Base-by-base conservation (phyloP, 441 rosid species). In the Corymbia calophylla region DNA sequence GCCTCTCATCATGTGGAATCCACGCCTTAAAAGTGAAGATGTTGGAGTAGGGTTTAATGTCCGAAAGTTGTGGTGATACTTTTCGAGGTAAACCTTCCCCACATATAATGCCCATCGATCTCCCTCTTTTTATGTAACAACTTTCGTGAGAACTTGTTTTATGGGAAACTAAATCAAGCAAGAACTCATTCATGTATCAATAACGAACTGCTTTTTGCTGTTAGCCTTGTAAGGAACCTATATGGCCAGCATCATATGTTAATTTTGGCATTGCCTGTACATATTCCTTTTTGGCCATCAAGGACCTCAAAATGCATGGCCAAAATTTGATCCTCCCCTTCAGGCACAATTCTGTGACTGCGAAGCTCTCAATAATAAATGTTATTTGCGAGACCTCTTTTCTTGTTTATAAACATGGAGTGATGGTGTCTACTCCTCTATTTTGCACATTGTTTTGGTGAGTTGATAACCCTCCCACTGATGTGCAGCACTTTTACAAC, bases 1-100 rank as follows among this genome's bases (percentile, higher is more conserved):
- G 93, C 99, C 99, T 90, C 96, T 97, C 90, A 93, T 98, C 91
- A 98, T 98, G 99, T 97, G 99, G 99, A 98, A 97, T 88, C 99
- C 99, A 3, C 98, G 99, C 68, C 99, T 98, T 86, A 93, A 97
- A 88, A 97, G 99, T 51, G 99, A 96, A 91, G 99, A 97, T 89
- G 99, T 97, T 32, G 99, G 99, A 51, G 98, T 98, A 62, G 99
- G 99, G 90, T 94, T 96, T 87, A 98, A 98, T 88, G 99, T 97
- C 86, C 97, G 99, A 82, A 96, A 97, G 89, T 92, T 98, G 90
- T 93, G 95, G 92, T 94, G 96, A 53, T 96, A 94, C 93, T 97
- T 98, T 91, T 90, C 97, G 88, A 94, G 99, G 99, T 98, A 92
- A 88, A 25, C 9, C 58, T 54, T 86, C 56, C 27, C 11, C 77